Conservation (phyloP, 75 land plant genomes). For the Adiantum capillusveneris region DNA sequence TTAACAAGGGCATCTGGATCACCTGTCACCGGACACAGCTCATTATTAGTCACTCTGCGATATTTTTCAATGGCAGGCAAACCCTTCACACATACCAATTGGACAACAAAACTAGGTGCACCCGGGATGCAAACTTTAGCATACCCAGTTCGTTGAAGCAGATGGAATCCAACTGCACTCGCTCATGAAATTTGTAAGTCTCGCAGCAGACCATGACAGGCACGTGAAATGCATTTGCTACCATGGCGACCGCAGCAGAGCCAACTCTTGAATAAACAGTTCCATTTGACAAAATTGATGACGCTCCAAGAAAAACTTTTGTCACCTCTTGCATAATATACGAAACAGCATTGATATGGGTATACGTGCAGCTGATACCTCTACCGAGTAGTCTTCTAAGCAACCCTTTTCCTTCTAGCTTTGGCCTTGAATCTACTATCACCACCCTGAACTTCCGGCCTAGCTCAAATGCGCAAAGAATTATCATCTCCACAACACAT, state of each 20-base stretch:
- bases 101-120: too few species aligned
- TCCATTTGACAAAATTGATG: slow-evolving; percentile 90
- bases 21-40: slow-evolving; percentile 38
- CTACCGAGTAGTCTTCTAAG: slow-evolving; percentile 55
- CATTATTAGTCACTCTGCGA: neutral
- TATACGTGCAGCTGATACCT: slow-evolving; percentile 84
- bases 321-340: slow-evolving; percentile 98
- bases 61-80: neutral
- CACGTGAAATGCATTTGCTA: slow-evolving; percentile 85
- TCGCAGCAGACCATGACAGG: slow-evolving; percentile 94
- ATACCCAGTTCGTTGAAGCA: slow-evolving; percentile 96
- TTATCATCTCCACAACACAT: slow-evolving; percentile 76
- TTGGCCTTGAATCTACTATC: slow-evolving; percentile 90
- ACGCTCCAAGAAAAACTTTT: slow-evolving; percentile 81
- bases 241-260: slow-evolving; percentile 95
- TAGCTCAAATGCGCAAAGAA: slow-evolving; percentile 63
- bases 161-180: slow-evolving; percentile 98
- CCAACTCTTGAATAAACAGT: slow-evolving; percentile 97
- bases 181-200: slow-evolving; percentile 96
- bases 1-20: slow-evolving; percentile 78
- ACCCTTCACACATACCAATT: neutral
- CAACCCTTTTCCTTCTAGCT: slow-evolving; percentile 69
- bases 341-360: slow-evolving; percentile 85
- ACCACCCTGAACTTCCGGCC: slow-evolving; percentile 84
- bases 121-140: neutral